Base-by-base conservation (phyloP, 352 stramenopile genomes). In the Phytophthora hybrid region DNA sequence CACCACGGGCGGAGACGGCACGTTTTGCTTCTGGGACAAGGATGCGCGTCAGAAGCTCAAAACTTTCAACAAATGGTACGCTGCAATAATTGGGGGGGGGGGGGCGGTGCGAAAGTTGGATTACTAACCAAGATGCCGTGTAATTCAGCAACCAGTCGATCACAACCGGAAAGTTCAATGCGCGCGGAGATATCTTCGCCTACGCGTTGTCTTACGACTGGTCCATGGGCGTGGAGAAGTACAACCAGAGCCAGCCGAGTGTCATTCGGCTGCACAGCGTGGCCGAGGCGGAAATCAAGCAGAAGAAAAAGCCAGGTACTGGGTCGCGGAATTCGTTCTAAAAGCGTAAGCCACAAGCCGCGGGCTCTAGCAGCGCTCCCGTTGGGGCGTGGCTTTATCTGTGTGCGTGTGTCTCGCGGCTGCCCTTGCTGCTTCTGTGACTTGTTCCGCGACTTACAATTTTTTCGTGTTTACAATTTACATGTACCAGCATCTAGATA, bases 1-100 rank as follows among this genome's bases (percentile, higher is more conserved):
- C 3, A 99, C 98, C 14, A 94, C 97, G 6, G 98, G 98, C 14
- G 87, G 89, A 29, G 97, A 99, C 76, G 97, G 97, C 55, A 95
- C 97, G 46, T 98, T 98, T 67, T 98, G 97, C 77, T 99, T 99
- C 83, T 99, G 98, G 98, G 97, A 99, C 86, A 99, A 99, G 82
- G 97, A 99, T 74, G 98, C 96, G 19, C 98, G 98, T 37, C 96
- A 99, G 80, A 92, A 97, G 66, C 89, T 99, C 59, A 99, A 99
- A 84, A 82, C 79, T 9, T 97, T 96, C 59, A 77, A 75, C 64
- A 96, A 94, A 83, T 85, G 80, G 85, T 93, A 81, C 8, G 46
- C 31, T 65, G 23, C 41, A 19, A 18, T 7, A 19, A 49, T 9
- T 49, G 16, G 9, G 41, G 14, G 34, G n/a, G n/a, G n/a, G n/a